These are phyloP conservation scores for Termitomyces sp. DNA, from an alignment of 1,284 basidiomycete genomes.

Conservation along the genomic window DNA sequence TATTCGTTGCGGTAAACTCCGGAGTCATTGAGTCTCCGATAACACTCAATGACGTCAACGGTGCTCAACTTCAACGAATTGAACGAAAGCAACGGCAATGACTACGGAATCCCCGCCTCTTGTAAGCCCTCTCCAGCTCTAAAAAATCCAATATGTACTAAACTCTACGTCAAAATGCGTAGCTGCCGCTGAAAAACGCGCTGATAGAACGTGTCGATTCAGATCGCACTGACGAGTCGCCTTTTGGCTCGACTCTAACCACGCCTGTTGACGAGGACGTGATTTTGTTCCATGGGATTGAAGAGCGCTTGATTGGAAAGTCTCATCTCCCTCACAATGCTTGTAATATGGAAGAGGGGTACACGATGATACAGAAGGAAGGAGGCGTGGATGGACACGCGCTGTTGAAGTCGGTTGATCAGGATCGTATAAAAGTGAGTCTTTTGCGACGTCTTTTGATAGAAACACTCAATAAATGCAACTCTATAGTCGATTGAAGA, in stretches of 20 bases:
- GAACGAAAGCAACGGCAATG: neutral
- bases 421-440: slow-evolving; percentile 4
- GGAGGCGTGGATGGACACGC: neutral
- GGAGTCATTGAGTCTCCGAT: neutral
- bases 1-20: neutral
- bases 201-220: slow-evolving; percentile 26
- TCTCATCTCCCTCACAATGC: slow-evolving; percentile 7
- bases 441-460: neutral
- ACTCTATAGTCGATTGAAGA: neutral
- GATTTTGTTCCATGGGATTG: slow-evolving; percentile 20
- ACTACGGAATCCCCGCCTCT: neutral
- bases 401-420: neutral
- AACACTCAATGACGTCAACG: neutral
- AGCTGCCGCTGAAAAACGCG: neutral
- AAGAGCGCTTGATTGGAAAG: slow-evolving; percentile 10
- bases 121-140: neutral
- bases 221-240: slow-evolving; percentile 32
- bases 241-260: slow-evolving; percentile 32
- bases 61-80: no score
- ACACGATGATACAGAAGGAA: neutral
- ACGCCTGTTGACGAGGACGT: slow-evolving; percentile 33
- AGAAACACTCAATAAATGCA: neutral
- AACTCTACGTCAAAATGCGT: neutral
- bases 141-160: neutral
- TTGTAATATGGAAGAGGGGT: slow-evolving; percentile 14